These are phyloP conservation scores for Choiromyces venosus DNA, from an alignment of 495 filamentous ascomycete species.

Conservation along the genomic window DNA sequence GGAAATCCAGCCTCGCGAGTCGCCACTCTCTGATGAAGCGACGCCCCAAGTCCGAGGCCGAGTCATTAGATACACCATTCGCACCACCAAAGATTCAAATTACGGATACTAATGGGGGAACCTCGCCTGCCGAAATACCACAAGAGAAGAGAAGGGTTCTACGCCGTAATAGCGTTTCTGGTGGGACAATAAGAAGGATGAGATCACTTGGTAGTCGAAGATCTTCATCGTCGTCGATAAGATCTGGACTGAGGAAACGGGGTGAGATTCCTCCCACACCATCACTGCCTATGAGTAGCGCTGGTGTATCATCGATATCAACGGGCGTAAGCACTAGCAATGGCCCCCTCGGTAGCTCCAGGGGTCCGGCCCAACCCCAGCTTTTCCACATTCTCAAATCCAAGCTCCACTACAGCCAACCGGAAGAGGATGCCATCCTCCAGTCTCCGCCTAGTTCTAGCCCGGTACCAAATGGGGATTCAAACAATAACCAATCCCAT, in stretches of 20 bases:
- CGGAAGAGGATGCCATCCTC: not conserved
- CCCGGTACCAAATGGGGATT: not conserved
- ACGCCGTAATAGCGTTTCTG: conserved; percentile 33
- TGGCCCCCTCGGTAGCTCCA: not conserved
- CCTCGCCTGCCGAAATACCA: conserved; percentile 16
- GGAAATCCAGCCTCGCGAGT: not conserved
- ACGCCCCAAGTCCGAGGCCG: not conserved
- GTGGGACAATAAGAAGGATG: conserved; percentile 29
- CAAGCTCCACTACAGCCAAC: conserved; percentile 20
- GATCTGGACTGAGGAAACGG: not conserved
- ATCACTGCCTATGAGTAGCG: not conserved
- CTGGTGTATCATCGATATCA: not conserved
- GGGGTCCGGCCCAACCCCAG: conserved; percentile 9
- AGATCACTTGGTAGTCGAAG: not conserved
- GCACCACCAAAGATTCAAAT: conserved; percentile 36
- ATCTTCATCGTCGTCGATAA: conserved; percentile 1
- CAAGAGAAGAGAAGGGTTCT: conserved; percentile 14
- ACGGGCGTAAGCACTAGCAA: not conserved
- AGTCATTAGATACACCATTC: not conserved
- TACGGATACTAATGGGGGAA: conserved; percentile 30
- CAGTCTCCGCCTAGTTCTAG: not conserved
- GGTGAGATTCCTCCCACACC: not conserved
- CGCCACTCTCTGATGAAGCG: not conserved
- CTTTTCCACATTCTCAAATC: conserved; percentile 24
- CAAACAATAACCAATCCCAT: not conserved